A percentile compares a stretch with the other conserved stretches of the same genome.
Conservation (phyloP, 2,329 filamentous ascomycete genomes). For the Calonectria henricotiae region DNA sequence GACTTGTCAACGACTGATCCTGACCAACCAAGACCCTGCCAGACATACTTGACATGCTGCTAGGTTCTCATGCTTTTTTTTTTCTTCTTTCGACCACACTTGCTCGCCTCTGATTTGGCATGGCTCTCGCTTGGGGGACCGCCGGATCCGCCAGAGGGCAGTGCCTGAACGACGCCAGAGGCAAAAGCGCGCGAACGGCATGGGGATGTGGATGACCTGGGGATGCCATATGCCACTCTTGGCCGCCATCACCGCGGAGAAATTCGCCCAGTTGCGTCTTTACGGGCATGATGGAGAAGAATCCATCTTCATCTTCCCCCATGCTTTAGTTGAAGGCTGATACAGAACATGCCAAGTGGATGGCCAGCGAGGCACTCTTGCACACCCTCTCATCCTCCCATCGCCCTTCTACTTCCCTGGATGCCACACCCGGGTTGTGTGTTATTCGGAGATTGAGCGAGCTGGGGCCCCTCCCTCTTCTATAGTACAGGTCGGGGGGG, state of each 20-base stretch:
- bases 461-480: constrained; percentile 20
- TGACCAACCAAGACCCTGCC: constrained; percentile 14
- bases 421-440: constrained; percentile 34
- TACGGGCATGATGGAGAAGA: constrained; percentile 14
- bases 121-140: constrained; percentile 23
- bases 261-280: constrained; percentile 15
- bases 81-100: constrained; percentile 10
- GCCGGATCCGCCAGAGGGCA: constrained; percentile 32
- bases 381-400: constrained; percentile 11
- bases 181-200: constrained; percentile 32
- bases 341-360: constrained; percentile 11
- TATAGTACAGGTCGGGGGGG: constrained; percentile 15
- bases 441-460: constrained; percentile 37
- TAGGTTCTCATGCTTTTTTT: constrained; percentile 12
- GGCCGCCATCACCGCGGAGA: constrained; percentile 42
- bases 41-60: constrained; percentile 10
- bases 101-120: constrained; percentile 9
- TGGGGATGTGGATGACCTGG: constrained; percentile 39
- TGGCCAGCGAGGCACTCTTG: neutral
- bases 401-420: constrained; percentile 22
- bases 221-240: constrained; percentile 32
- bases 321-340: constrained; percentile 29
- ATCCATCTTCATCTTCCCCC: constrained; percentile 30
- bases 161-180: constrained; percentile 28
- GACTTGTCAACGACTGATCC: constrained; percentile 29